These are phyloP conservation scores for Trametes sanguinea DNA, from an alignment of 768 basidiomycete species.

Conservation along the genomic window DNA sequence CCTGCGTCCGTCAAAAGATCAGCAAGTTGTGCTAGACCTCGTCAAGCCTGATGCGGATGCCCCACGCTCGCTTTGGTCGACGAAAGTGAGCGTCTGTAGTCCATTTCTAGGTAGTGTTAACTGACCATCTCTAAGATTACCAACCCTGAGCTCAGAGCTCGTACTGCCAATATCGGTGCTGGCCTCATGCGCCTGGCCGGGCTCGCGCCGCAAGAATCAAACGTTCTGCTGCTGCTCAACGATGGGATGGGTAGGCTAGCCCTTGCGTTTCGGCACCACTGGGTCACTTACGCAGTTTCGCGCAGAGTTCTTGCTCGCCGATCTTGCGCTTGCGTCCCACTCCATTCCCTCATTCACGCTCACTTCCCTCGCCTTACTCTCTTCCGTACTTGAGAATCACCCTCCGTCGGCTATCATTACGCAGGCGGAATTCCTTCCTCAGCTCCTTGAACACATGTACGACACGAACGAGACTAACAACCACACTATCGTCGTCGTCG, in stretches of 20 bases:
- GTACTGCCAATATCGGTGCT: conserved; percentile 70
- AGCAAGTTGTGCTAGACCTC: conserved; percentile 65
- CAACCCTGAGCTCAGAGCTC: conserved; percentile 68
- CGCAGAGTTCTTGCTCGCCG: conserved; percentile 77
- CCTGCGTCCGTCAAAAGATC: conserved; percentile 68
- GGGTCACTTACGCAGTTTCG: not conserved
- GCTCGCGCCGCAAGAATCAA: conserved; percentile 60
- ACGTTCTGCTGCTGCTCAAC: conserved; percentile 74
- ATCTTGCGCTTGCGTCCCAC: conserved; percentile 74
- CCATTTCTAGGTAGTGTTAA: not conserved
- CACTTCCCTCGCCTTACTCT: conserved; percentile 59
- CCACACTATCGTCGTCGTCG: conserved; percentile 70
- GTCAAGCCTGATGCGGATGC: conserved; percentile 66
- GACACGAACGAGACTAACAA: conserved; percentile 51
- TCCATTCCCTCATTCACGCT: conserved; percentile 71
- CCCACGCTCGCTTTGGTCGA: conserved; percentile 77
- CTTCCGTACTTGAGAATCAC: conserved; percentile 62
- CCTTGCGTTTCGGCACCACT: not conserved
- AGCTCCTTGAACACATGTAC: conserved; percentile 72
- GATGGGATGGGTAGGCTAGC: conserved; percentile 65
- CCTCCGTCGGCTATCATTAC: conserved; percentile 76
- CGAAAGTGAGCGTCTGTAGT: conserved; percentile 48
- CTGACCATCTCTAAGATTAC: conserved; percentile 54
- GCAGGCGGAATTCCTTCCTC: conserved; percentile 62
- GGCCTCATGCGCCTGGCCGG: conserved; percentile 63